phyloP scores from a whole-genome alignment of 163 green algal species.

The Scenedesmus sp. region DNA sequence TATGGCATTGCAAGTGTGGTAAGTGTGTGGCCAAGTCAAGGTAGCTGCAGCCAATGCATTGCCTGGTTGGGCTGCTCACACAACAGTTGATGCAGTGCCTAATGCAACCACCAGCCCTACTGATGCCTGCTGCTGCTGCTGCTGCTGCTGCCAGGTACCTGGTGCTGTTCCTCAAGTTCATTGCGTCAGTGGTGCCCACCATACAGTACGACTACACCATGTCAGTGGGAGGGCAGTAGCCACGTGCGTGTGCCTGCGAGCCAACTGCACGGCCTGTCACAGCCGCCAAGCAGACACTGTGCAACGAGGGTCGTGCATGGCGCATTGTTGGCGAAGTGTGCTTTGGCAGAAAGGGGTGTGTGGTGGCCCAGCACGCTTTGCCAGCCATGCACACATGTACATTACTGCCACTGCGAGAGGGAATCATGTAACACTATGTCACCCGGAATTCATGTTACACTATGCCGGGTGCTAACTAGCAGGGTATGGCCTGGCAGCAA shows the following conservation, averaged over 20 bases:
- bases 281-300: not conserved
- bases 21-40: not conserved
- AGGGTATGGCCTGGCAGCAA: no score
- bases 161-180: conserved; percentile 97
- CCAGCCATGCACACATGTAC: no score
- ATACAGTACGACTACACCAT: conserved; percentile 94
- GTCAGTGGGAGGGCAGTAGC: conserved; percentile 65
- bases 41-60: not conserved
- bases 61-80: no score
- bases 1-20: no score
- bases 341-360: no score
- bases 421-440: no score
- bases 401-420: no score
- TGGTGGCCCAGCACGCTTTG: no score
- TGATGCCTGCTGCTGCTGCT: conserved; percentile 12
- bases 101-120: not conserved
- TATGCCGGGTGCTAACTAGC: no score
- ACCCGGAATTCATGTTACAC: no score
- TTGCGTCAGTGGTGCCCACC: conserved; percentile 93
- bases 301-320: not conserved
- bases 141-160: conserved; percentile 79
- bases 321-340: no score
- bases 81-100: not conserved
- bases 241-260: not conserved
- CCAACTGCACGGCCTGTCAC: not conserved